A percentile compares a stretch with the other conserved stretches of the same genome.
These are phyloP conservation scores for Eutrema yunnanense DNA, from an alignment of 345 rosid species.

Conservation along the genomic window DNA sequence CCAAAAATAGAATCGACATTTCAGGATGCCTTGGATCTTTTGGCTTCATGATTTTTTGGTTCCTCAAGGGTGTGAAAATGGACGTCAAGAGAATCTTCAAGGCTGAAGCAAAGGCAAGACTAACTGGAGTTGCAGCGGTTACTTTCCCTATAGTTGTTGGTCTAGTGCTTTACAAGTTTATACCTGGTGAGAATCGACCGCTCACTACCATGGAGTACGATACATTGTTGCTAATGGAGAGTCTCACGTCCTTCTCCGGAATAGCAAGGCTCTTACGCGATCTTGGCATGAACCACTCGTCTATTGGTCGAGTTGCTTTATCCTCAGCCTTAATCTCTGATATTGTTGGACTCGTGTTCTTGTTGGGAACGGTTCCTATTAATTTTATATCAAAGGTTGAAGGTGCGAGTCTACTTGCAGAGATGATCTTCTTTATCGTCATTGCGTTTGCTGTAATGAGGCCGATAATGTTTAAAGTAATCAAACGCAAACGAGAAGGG, in stretches of 20 bases:
- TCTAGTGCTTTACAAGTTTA: background rate
- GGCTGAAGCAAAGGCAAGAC: constrained; percentile 23
- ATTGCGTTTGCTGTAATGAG: constrained; percentile 6
- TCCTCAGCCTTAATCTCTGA: constrained; percentile 36
- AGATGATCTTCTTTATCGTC: background rate
- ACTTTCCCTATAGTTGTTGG: constrained; percentile 20
- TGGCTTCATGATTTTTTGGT: constrained; percentile 38
- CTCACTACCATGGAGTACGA: background rate
- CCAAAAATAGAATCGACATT: constrained; percentile 12
- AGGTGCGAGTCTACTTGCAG: background rate
- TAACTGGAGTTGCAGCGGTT: constrained; percentile 25
- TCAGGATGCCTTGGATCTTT: constrained; percentile 32
- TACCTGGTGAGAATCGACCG: background rate
- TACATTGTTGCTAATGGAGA: constrained; percentile 16
- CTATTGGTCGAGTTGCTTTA: constrained; percentile 42
- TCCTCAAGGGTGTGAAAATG: constrained; percentile 51
- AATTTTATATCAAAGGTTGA: background rate
- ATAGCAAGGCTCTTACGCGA: constrained; percentile 43
- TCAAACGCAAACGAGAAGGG: constrained; percentile 24
- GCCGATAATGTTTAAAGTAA: constrained; percentile 15
- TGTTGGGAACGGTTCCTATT: background rate
- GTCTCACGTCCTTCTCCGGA: constrained; percentile 35
- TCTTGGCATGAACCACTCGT: constrained; percentile 42
- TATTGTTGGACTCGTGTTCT: background rate
- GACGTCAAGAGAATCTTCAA: constrained; percentile 28